phyloP scores from a whole-genome alignment of 352 stramenopile species.

The Globisporangium echinulatum region DNA sequence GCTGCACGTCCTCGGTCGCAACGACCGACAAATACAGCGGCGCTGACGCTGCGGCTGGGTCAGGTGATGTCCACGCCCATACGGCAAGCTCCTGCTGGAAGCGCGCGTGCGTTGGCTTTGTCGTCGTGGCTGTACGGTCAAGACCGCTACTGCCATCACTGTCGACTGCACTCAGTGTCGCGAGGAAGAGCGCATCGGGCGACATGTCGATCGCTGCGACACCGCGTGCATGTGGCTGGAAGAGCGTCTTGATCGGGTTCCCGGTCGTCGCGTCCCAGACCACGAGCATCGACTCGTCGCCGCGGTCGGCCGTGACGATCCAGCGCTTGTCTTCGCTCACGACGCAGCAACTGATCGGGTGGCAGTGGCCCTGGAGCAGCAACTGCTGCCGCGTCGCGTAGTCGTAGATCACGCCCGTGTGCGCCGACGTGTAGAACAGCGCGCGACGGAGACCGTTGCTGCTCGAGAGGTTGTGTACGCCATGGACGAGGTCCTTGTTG shows the following conservation, averaged over 20 bases:
- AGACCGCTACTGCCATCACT: slow-evolving; percentile 11
- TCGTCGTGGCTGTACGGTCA: background rate
- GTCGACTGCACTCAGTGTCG: slow-evolving; percentile 65
- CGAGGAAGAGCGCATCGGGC: slow-evolving; percentile 82
- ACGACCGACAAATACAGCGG: slow-evolving; percentile 61
- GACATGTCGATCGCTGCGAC: slow-evolving; percentile 88
- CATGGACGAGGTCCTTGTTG: slow-evolving; percentile 84
- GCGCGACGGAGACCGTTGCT: slow-evolving; percentile 42
- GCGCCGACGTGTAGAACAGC: slow-evolving; percentile 88
- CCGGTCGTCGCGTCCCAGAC: slow-evolving; percentile 85
- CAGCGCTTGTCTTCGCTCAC: slow-evolving; percentile 91
- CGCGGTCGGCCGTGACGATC: slow-evolving; percentile 88
- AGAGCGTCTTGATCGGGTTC: slow-evolving; percentile 89
- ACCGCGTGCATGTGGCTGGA: slow-evolving; percentile 72
- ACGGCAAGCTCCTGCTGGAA: slow-evolving; percentile 78
- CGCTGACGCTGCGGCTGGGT: slow-evolving; percentile 10
- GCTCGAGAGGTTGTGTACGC: slow-evolving; percentile 82
- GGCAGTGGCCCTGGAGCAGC: slow-evolving; percentile 89
- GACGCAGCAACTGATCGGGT: slow-evolving; percentile 84
- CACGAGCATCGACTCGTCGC: slow-evolving; percentile 87
- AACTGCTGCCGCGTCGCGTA: slow-evolving; percentile 79
- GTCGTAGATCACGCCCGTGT: slow-evolving; percentile 92
- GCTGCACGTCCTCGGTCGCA: slow-evolving; percentile 67
- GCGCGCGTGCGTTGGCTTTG: slow-evolving; percentile 15
- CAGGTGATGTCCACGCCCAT: slow-evolving; percentile 81